Conservation (phyloP, 805 yeast species). For the Saccharomyces mikatae region DNA sequence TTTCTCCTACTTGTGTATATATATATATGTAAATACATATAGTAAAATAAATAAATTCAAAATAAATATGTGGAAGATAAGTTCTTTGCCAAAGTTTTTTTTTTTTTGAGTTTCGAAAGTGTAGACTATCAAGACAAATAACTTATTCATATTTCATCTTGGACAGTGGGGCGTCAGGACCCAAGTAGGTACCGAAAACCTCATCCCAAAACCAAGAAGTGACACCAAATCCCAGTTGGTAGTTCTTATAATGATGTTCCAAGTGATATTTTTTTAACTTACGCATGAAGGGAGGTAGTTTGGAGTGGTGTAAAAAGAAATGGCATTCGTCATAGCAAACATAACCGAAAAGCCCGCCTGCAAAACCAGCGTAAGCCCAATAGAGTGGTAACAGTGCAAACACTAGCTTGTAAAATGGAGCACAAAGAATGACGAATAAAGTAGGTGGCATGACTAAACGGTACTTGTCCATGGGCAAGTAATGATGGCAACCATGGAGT, state of each 20-base stretch:
- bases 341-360: constrained; percentile 95
- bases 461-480: constrained; percentile 89
- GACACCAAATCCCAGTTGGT: constrained; percentile 94
- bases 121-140: not conserved
- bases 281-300: constrained; percentile 69
- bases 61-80: not conserved
- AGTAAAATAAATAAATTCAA: not conserved
- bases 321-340: constrained; percentile 89
- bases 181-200: constrained; percentile 76
- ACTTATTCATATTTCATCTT: constrained; percentile 29
- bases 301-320: constrained; percentile 83
- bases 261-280: constrained; percentile 81
- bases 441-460: constrained; percentile 97
- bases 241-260: constrained; percentile 96
- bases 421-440: constrained; percentile 58
- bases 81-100: not conserved
- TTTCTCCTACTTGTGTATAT: not conserved
- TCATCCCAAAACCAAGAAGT: constrained; percentile 90
- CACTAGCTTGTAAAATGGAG: constrained; percentile 75
- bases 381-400: constrained; percentile 71
- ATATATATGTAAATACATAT: not conserved
- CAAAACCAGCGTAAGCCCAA: constrained; percentile 84
- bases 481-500: constrained; percentile 94
- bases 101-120: no score
- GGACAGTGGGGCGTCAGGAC: constrained; percentile 32